Conservation (phyloP, 2,329 filamentous ascomycete genomes). For the Aspergillus arachidicola region DNA sequence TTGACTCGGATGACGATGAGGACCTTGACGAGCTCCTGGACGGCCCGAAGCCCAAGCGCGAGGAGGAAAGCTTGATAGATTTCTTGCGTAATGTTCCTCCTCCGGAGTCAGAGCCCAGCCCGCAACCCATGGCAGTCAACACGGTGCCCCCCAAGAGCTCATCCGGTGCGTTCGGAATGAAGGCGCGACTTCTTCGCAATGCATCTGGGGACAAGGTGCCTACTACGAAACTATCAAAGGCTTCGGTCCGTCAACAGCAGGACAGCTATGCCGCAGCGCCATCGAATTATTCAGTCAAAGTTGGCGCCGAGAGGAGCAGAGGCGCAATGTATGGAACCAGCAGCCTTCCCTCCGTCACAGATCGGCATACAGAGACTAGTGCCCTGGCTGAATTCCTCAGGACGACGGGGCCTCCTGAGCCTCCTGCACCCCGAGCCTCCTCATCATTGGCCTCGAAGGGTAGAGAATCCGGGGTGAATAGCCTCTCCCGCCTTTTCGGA, state of each 20-base stretch:
- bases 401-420: slow-evolving; percentile 65
- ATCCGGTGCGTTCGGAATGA: slow-evolving; percentile 29
- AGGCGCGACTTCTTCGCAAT: slow-evolving; percentile 38
- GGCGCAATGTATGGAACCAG: slow-evolving; percentile 11
- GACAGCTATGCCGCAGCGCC: slow-evolving; percentile 32
- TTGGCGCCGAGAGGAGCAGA: slow-evolving; percentile 39
- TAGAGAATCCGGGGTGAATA: slow-evolving; percentile 12
- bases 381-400: slow-evolving; percentile 74
- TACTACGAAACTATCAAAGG: slow-evolving; percentile 34
- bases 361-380: slow-evolving; percentile 53
- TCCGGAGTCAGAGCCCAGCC: slow-evolving; percentile 35
- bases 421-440: slow-evolving; percentile 18
- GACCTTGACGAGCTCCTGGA: slow-evolving; percentile 62
- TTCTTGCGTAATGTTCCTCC: slow-evolving; percentile 51
- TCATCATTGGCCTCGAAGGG: slow-evolving; percentile 29
- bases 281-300: slow-evolving; percentile 42
- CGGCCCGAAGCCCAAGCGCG: slow-evolving; percentile 36
- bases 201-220: slow-evolving; percentile 32
- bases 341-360: slow-evolving; percentile 25
- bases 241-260: slow-evolving; percentile 37
- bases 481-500: slow-evolving; percentile 39
- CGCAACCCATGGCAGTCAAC: slow-evolving; percentile 33
- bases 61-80: slow-evolving; percentile 52
- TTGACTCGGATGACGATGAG: slow-evolving; percentile 71
- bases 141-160: slow-evolving; percentile 19